Evolutionary conservation across 805 yeast genomes (phyloP).

Genomic region (Sungouiella thailandica): DNA sequence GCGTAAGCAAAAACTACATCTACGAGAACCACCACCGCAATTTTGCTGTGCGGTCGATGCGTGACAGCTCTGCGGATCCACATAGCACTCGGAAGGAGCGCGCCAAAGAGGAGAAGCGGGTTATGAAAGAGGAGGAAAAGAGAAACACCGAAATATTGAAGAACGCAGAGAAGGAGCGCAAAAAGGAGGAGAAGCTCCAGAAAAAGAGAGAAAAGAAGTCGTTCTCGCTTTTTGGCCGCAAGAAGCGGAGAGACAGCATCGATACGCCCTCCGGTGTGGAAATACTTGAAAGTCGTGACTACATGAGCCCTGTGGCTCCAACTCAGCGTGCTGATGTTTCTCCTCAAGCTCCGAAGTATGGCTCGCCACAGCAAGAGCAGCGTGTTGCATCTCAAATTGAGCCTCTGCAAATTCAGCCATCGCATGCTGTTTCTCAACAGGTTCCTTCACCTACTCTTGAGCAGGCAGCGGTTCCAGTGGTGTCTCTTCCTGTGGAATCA

Average conservation of each 20-base stretch:
- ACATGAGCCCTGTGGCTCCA: too few relatives aligned
- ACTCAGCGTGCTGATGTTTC: too few relatives aligned
- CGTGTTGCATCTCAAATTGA: too few relatives aligned
- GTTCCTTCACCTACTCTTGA: too few relatives aligned
- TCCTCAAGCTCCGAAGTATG: too few relatives aligned
- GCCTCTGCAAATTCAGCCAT: too few relatives aligned
- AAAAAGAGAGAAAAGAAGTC: constrained; percentile 6
- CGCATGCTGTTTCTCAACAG: too few relatives aligned
- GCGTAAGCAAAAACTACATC: constrained; percentile 11
- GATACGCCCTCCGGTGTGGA: too few relatives aligned
- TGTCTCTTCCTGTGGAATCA: too few relatives aligned
- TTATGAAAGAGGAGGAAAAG: constrained; percentile 10
- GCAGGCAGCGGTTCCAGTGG: too few relatives aligned
- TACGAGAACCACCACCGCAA: constrained; percentile 16
- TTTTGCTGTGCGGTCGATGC: constrained; percentile 10
- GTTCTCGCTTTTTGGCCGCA: constrained; percentile 7
- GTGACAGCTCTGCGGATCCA: constrained; percentile 3
- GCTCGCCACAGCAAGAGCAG: too few relatives aligned
- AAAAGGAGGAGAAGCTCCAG: constrained; percentile 1
- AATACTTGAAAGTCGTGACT: too few relatives aligned
- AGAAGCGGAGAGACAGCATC: constrained; percentile 7
- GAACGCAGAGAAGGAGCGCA: constrained; percentile 7
- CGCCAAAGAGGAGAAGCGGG: constrained; percentile 8
- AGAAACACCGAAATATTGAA: constrained; percentile 2
- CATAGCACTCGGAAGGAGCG: constrained; percentile 5